phyloP scores from a whole-genome alignment of 2,329 filamentous ascomycete genomes.

The Didymella pomorum region DNA sequence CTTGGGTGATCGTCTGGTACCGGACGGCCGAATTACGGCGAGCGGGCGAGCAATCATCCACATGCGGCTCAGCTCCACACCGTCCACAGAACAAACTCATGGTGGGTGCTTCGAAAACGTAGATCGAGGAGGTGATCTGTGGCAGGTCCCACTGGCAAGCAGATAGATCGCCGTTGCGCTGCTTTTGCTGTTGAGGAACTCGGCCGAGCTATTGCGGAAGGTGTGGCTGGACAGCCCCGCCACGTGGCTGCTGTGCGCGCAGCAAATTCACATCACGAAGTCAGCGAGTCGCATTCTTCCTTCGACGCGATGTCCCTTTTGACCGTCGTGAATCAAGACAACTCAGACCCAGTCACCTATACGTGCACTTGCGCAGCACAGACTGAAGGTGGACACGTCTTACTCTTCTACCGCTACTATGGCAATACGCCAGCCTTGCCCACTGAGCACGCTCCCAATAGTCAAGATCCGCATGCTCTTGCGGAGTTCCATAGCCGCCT shows the following conservation, averaged over 20 bases:
- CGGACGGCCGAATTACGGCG: conserved; percentile 5
- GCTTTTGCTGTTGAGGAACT: background rate
- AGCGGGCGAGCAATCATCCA: background rate
- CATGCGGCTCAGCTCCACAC: conserved; percentile 3
- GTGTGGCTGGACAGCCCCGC: conserved; percentile 1
- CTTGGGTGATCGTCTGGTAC: conserved; percentile 2
- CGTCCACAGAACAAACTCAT: conserved; percentile 1
- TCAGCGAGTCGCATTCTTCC: background rate
- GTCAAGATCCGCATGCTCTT: conserved; percentile 20
- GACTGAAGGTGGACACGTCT: conserved; percentile 23
- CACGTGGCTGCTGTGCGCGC: conserved; percentile 3
- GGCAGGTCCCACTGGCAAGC: background rate
- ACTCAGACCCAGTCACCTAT: conserved; percentile 30
- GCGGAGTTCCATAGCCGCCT: conserved; percentile 27
- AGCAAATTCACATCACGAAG: background rate
- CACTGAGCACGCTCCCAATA: conserved; percentile 3
- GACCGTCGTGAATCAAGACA: conserved; percentile 9
- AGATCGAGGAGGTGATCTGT: conserved; percentile 14
- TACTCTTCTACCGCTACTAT: conserved; percentile 38
- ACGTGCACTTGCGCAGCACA: conserved; percentile 30
- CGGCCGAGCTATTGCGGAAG: background rate
- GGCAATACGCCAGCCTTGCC: conserved; percentile 28
- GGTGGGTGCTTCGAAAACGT: conserved; percentile 15
- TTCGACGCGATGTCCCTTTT: conserved; percentile 5
- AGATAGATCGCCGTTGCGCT: background rate